Evolutionary conservation across 495 filamentous ascomycete genomes (phyloP).

Genomic region (Penicillium paxilli): DNA sequence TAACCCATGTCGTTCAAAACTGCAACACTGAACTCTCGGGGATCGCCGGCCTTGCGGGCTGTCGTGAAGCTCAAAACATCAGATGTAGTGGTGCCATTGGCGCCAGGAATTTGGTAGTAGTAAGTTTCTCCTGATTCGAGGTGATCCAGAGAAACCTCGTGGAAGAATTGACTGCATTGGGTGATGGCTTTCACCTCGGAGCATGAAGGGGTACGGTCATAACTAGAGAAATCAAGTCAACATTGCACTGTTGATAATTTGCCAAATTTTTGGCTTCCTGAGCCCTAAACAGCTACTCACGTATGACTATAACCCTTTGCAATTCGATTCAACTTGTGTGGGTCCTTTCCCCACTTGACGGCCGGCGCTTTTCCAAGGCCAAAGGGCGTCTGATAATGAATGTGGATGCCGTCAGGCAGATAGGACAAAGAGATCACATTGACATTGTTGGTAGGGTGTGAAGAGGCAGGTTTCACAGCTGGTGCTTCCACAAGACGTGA

Average conservation of each 20-base stretch:
- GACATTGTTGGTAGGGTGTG: constrained; percentile 51
- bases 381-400: constrained; percentile 57
- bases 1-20: constrained; percentile 53
- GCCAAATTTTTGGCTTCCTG: too few species aligned
- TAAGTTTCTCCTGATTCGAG: constrained; percentile 44
- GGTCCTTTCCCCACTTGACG: constrained; percentile 41
- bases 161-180: constrained; percentile 53
- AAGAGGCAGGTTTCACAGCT: constrained; percentile 44
- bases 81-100: constrained; percentile 47
- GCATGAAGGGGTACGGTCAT: constrained; percentile 53
- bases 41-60: constrained; percentile 39
- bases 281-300: too few species aligned
- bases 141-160: constrained; percentile 40
- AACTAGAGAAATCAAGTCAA: constrained; percentile 24
- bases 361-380: constrained; percentile 41
- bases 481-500: constrained; percentile 54
- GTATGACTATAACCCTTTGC: constrained; percentile 38
- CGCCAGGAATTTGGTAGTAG: constrained; percentile 45
- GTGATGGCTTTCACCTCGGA: constrained; percentile 43
- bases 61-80: constrained; percentile 43
- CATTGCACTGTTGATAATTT: not conserved
- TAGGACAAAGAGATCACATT: constrained; percentile 54
- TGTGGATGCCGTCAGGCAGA: constrained; percentile 48
- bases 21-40: constrained; percentile 30
- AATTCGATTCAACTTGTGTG: constrained; percentile 24